These are phyloP conservation scores for Phaeoacremonium minimum DNA, from an alignment of 2,329 filamentous ascomycete species.

Conservation along the genomic window DNA sequence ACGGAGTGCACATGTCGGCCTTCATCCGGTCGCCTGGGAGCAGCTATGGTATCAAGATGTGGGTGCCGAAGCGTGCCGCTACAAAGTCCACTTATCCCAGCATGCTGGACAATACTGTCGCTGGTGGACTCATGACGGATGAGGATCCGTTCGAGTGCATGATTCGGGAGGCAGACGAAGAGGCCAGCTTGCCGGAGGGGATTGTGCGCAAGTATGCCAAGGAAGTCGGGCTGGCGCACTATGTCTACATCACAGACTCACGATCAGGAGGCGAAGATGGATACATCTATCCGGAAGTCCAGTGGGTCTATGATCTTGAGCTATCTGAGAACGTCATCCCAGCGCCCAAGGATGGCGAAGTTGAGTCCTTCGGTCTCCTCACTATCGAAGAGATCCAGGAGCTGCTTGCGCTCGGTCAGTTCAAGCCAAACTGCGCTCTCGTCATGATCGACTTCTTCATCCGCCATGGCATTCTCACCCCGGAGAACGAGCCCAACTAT, in stretches of 20 bases:
- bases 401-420: conserved; percentile 67
- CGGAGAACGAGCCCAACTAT: conserved; percentile 74
- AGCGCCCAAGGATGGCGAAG: conserved; percentile 81
- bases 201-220: conserved; percentile 59
- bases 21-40: conserved; percentile 50
- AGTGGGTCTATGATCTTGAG: conserved; percentile 89
- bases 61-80: conserved; percentile 74
- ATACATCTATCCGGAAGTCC: conserved; percentile 82
- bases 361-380: conserved; percentile 77
- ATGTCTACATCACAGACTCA: conserved; percentile 75
- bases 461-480: conserved; percentile 74
- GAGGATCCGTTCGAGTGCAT: conserved; percentile 79
- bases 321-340: conserved; percentile 65
- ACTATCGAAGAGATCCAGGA: conserved; percentile 70
- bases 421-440: conserved; percentile 89
- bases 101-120: conserved; percentile 96
- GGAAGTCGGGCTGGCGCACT: conserved; percentile 70
- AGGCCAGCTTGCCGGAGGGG: conserved; percentile 72
- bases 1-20: conserved; percentile 77
- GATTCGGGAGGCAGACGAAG: conserved; percentile 82
- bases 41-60: conserved; percentile 64
- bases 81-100: conserved; percentile 82
- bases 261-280: conserved; percentile 75
- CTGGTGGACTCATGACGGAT: conserved; percentile 73
- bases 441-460: conserved; percentile 88